Evolutionary conservation across 2,329 filamentous ascomycete species (phyloP), one percentile per base, ranked within the genome.

Genomic region (Penicillium sp.): DNA sequence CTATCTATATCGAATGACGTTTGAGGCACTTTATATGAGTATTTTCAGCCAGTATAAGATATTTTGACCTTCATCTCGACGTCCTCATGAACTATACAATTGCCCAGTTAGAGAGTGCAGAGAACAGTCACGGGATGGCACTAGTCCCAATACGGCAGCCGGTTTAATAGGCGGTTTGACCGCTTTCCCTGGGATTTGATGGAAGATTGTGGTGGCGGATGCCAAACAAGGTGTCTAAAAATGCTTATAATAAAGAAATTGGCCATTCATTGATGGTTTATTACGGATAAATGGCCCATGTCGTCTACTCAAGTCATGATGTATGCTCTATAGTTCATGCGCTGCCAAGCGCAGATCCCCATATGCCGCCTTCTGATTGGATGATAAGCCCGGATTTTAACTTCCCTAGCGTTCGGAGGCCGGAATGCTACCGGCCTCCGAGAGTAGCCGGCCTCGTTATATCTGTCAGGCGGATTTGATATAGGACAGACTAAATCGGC

Each of bases 351-450:
- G 34, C 39, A 16, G n/a, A 32, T 46, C 46, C 27, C 46, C 41
- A 59, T 44, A 50, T 54, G 25, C 21, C 25, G 0, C 8, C 1
- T 9, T 39, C 12, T 63, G 34, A 69, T 70, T 68, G 60, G 67
- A 23, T 38, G 54, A 63, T 59, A 61, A 51, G 32, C 18, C 29
- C 32, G 21, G 42, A 42, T 54, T 70, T 70, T 61, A 56, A 52
- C 60, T 67, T 66, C 62, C 38, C 54, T 65, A 65, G 65, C 60
- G 61, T 60, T 58, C 65, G 55, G 66, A 73, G 73, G 72, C 73
- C 73, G 73, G 72, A 74, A 74, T 74, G 65, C 58, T 63, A 57
- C 73, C 72, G 72, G 72, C 72, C 72, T 75, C 70, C 70, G 70
- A 52, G 44, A 63, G 60, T 71, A 70, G 55, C 70, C 69, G 69